Conservation (phyloP, 805 yeast species). For the Monosporozyma unispora region DNA sequence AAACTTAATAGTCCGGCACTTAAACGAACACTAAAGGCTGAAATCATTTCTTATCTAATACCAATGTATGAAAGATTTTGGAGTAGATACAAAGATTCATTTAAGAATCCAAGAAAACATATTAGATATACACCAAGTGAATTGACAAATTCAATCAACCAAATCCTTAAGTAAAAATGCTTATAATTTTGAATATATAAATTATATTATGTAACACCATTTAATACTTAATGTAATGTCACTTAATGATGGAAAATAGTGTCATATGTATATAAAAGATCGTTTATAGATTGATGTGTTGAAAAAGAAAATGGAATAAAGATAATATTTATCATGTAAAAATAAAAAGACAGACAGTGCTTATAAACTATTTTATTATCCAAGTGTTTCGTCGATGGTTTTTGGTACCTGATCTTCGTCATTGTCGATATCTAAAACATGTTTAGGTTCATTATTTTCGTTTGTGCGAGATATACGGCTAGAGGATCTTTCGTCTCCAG, state of each 20-base stretch:
- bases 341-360: too few species aligned
- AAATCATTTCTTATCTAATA: slow-evolving; percentile 58
- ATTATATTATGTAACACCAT: not conserved
- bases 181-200: not conserved
- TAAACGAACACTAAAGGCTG: slow-evolving; percentile 55
- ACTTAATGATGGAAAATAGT: not conserved
- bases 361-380: too few species aligned
- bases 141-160: slow-evolving; percentile 21
- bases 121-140: slow-evolving; percentile 30
- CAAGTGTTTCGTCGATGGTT: slow-evolving; percentile 2
- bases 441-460: not conserved
- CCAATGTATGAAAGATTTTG: slow-evolving; percentile 83
- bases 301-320: not conserved
- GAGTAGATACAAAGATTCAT: slow-evolving; percentile 43
- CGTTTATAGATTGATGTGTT: not conserved
- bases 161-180: slow-evolving; percentile 14
- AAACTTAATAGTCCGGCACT: slow-evolving; percentile 59
- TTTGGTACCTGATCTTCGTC: not conserved
- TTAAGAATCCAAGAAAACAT: slow-evolving; percentile 31
- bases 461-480: not conserved
- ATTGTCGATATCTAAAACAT: not conserved
- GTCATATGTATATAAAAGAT: not conserved
- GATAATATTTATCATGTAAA: too few species aligned
- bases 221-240: not conserved
- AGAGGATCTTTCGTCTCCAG: not conserved